Conservation (phyloP, 495 filamentous ascomycete species). For the Hypoxylon cercidicola region DNA sequence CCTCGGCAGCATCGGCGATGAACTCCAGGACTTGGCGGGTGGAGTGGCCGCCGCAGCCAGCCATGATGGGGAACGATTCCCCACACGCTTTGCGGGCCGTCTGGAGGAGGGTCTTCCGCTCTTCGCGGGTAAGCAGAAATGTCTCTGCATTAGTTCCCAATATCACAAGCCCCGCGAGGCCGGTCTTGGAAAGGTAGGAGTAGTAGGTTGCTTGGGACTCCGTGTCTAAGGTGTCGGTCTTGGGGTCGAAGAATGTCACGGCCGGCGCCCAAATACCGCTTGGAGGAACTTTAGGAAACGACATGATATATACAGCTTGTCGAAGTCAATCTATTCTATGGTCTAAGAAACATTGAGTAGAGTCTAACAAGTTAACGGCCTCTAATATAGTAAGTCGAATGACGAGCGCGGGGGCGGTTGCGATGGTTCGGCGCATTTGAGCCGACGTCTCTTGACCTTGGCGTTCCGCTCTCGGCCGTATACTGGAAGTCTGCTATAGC, state of each 20-base stretch:
- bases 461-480: constrained; percentile 35
- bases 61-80: constrained; percentile 67
- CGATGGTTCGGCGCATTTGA: constrained; percentile 30
- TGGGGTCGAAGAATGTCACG: constrained; percentile 65
- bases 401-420: constrained; percentile 24
- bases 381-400: constrained; percentile 19
- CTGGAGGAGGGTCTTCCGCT: constrained; percentile 62
- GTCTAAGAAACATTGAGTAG: neutral
- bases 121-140: constrained; percentile 70
- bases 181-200: constrained; percentile 62
- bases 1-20: constrained; percentile 64
- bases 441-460: constrained; percentile 28
- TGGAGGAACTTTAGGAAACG: constrained; percentile 48
- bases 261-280: constrained; percentile 58
- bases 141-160: constrained; percentile 74
- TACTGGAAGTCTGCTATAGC: constrained; percentile 15
- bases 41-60: constrained; percentile 71
- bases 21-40: constrained; percentile 70
- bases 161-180: constrained; percentile 68
- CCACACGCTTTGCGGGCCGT: constrained; percentile 64
- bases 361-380: neutral
- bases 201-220: constrained; percentile 63
- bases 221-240: constrained; percentile 62
- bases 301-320: constrained; percentile 21
- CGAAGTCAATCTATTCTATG: neutral